Conservation (phyloP, 2,329 filamentous ascomycete genomes). For the Pleurostoma richardsiae region DNA sequence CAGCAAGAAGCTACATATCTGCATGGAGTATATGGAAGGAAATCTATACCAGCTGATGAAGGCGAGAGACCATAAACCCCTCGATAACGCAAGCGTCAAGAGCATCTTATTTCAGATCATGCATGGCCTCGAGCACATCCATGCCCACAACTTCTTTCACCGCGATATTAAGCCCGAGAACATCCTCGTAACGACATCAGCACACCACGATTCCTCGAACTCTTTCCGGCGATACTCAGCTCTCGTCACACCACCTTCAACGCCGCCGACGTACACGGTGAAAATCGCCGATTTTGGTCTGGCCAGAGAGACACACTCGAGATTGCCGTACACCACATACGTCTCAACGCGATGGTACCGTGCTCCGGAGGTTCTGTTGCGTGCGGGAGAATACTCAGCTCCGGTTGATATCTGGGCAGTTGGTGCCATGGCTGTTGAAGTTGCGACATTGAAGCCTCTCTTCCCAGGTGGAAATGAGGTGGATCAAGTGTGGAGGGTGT, state of each 20-base stretch:
- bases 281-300: conserved; percentile 99
- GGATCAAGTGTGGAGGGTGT: conserved; percentile 97
- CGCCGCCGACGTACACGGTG: conserved; percentile 88
- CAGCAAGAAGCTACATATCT: conserved; percentile 94
- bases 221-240: conserved; percentile 91
- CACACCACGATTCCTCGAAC: conserved; percentile 73
- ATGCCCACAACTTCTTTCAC: conserved; percentile 96
- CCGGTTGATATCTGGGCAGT: conserved; percentile 99
- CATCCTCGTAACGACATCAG: conserved; percentile 90
- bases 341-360: conserved; percentile 98
- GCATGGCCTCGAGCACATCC: conserved; percentile 92
- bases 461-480: conserved; percentile 98
- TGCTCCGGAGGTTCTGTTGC: conserved; percentile 87
- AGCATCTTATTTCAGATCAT: conserved; percentile 98
- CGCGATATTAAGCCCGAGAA: conserved; percentile 99
- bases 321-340: conserved; percentile 94
- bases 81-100: conserved; percentile 90
- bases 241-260: conserved; percentile 90
- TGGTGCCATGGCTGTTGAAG: conserved; percentile 96
- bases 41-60: conserved; percentile 99
- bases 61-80: conserved; percentile 86
- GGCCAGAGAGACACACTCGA: conserved; percentile 95
- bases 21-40: conserved; percentile 99
- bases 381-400: conserved; percentile 93
- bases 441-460: conserved; percentile 91